Evolutionary conservation across 2,329 filamentous ascomycete species (phyloP), one percentile per base, ranked within the genome.

Genomic region (Colletotrichum karsti): DNA sequence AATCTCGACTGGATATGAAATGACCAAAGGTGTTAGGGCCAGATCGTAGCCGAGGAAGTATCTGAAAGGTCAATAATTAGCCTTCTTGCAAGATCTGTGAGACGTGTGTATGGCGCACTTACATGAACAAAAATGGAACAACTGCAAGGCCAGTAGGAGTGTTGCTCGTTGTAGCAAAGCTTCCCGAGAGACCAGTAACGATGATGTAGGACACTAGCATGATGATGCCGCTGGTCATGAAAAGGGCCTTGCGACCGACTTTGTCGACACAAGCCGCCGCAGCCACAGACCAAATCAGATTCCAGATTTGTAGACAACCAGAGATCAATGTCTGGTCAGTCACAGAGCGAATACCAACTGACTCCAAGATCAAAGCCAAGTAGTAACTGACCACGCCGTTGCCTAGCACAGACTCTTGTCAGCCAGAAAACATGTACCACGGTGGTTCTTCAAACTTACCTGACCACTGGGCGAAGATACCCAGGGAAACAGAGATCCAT

Each of bases 301-400:
- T 66, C 63, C 63, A 66, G 39, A 66, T 61, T 24, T 66, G 63
- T 5, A 66, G 56, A 24, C 56, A 66, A 24, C 35, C 63, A 12
- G 56, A 61, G 72, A 84, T 83, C 33, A 79, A 70, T 20, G 77
- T 78, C 73, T 83, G 80, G 2, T 75, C 74, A 28, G 76, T 72
- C 7, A 77, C 70, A 13, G 78, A 74, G 0, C 75, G 79, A 70
- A 81, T 78, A 41, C 63, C 63, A 5, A 61, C 63, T n/a, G 56
- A 64, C 33, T 78, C 70, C 15, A 82, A 73, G 24, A 82, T 76
- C 20, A 76, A 72, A 30, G 73, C 71, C 42, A 82, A 74, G 55
- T 82, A 82, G 70, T 82, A 82, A 2, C 74, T 78, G 15, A 82
- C 75, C 1, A 83, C 69, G 1, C 77, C 80, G 69, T 72, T 73